Evolutionary conservation across 148 eudicot species (phyloP).

Genomic region (Chenopodium formosanum): DNA sequence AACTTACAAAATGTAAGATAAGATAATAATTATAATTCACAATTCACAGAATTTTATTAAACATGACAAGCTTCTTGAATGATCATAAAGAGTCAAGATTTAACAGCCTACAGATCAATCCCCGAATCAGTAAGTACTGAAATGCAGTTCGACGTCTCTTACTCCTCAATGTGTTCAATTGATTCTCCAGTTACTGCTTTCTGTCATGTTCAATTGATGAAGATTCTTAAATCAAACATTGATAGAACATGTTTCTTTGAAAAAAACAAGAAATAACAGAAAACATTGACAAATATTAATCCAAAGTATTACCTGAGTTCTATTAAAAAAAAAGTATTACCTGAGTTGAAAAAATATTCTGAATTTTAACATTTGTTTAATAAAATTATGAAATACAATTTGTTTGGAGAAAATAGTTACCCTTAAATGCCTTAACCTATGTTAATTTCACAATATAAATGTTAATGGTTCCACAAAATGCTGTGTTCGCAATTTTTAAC

Average conservation of each 20-base stretch:
- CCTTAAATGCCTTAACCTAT: too few species aligned
- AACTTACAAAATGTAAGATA: not conserved
- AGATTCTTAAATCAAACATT: not conserved
- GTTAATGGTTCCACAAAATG: not conserved
- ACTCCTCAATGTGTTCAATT: constrained; percentile 13
- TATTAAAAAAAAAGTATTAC: too few species aligned
- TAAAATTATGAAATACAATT: too few species aligned
- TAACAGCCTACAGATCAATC: not conserved
- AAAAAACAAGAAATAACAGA: not conserved
- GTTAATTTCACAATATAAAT: too few species aligned
- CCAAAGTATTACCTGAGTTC: too few species aligned
- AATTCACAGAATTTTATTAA: constrained; percentile 3
- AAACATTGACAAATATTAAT: too few species aligned
- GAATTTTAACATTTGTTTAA: too few species aligned
- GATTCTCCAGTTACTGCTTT: constrained; percentile 50
- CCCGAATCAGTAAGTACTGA: not conserved
- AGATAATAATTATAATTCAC: not conserved
- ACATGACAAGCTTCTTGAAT: constrained; percentile 7
- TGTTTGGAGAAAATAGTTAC: too few species aligned
- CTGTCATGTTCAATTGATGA: constrained; percentile 39
- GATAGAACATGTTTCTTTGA: not conserved
- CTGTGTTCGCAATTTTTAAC: not conserved
- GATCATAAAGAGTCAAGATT: not conserved
- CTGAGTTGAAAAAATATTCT: too few species aligned
- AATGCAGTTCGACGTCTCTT: constrained; percentile 14